These are phyloP conservation scores for Primulina eburnea DNA, from an alignment of 257 asterid genomes.

Conservation along the genomic window DNA sequence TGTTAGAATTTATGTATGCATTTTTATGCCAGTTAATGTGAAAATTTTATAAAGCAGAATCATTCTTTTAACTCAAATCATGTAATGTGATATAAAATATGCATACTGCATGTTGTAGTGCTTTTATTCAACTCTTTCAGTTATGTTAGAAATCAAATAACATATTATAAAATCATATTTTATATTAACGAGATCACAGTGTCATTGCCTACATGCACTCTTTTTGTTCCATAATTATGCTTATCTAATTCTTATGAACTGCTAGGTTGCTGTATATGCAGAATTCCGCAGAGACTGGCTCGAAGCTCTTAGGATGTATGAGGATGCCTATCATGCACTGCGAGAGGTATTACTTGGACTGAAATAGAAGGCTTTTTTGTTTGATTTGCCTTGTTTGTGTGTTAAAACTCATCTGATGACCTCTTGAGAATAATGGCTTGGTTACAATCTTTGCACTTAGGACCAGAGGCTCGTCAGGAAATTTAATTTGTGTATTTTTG, in stretches of 20 bases:
- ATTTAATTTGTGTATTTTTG: background rate
- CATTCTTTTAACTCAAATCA: conserved; percentile 10
- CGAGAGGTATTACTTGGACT: conserved; percentile 61
- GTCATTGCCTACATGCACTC: conserved; percentile 13
- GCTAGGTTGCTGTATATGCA: conserved; percentile 97
- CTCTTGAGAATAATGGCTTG: conserved; percentile 22
- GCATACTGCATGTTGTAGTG: conserved; percentile 12
- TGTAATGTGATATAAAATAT: background rate
- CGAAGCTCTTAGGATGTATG: conserved; percentile 84
- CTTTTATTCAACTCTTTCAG: conserved; percentile 15
- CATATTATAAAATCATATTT: no score
- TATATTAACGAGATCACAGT: no score
- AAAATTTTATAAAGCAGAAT: conserved; percentile 19
- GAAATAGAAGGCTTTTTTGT: conserved; percentile 14
- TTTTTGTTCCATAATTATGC: conserved; percentile 26
- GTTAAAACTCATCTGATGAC: background rate
- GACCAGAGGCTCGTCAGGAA: background rate
- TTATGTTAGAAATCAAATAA: background rate
- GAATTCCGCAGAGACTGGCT: conserved; percentile 96
- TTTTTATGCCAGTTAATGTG: conserved; percentile 16
- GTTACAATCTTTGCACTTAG: background rate
- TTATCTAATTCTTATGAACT: conserved; percentile 46
- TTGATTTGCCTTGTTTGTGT: conserved; percentile 18
- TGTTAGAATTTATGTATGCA: conserved; percentile 4
- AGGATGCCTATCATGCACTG: conserved; percentile 82